phyloP scores from a whole-genome alignment of 805 yeast genomes.

The Tetrapisispora fleetii region DNA sequence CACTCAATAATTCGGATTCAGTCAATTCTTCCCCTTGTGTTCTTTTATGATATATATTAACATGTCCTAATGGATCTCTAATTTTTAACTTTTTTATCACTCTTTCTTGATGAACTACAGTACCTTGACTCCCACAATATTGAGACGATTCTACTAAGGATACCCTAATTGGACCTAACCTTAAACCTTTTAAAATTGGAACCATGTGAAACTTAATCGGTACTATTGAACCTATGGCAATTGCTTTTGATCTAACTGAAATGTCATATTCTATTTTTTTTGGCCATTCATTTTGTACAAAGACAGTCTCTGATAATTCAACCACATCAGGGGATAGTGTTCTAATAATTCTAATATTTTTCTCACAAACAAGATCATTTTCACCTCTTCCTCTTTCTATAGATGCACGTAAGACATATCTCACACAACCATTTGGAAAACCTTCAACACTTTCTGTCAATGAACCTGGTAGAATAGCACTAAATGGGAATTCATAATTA shows the following conservation, averaged over 20 bases:
- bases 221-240: constrained; percentile 76
- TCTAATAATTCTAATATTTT: constrained; percentile 70
- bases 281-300: constrained; percentile 95
- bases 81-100: constrained; percentile 44
- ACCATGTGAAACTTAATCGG: constrained; percentile 62
- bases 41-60: constrained; percentile 11
- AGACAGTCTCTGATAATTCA: constrained; percentile 82
- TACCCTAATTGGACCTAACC: constrained; percentile 63
- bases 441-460: constrained; percentile 87
- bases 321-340: constrained; percentile 81
- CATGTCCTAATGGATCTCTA: constrained; percentile 25
- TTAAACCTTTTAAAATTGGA: constrained; percentile 74
- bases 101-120: constrained; percentile 53
- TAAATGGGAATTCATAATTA: constrained; percentile 85
- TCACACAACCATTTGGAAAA: constrained; percentile 63
- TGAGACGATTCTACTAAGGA: constrained; percentile 59
- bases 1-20: constrained; percentile 10
- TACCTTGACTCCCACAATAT: constrained; percentile 49
- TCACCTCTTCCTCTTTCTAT: constrained; percentile 78
- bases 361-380: constrained; percentile 52
- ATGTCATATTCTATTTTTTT: constrained; percentile 82
- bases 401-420: constrained; percentile 65
- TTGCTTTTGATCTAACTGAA: constrained; percentile 77
- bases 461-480: constrained; percentile 72
- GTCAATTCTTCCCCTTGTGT: constrained; percentile 17